Evolutionary conservation across 768 basidiomycete genomes (phyloP).

Genomic region (Trametes punicea): DNA sequence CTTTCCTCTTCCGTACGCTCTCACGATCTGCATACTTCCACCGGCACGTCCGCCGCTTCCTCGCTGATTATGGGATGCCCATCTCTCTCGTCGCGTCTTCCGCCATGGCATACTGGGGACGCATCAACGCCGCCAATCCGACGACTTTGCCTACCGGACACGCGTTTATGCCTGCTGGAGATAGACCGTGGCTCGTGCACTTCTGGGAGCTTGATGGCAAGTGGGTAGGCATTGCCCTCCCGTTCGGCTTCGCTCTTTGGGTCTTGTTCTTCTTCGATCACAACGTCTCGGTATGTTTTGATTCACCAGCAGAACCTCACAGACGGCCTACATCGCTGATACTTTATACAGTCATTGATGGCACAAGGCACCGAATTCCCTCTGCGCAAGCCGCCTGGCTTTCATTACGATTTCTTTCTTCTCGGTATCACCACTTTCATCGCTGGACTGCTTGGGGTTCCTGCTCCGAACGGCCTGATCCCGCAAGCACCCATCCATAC

Average conservation of each 20-base stretch:
- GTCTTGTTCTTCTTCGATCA: constrained; percentile 95
- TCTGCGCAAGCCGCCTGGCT: constrained; percentile 84
- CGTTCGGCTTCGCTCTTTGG: constrained; percentile 87
- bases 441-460: constrained; percentile 79
- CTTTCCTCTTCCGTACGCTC: constrained; percentile 69
- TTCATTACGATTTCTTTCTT: constrained; percentile 87
- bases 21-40: constrained; percentile 68
- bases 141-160: constrained; percentile 64
- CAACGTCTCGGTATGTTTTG: constrained; percentile 73
- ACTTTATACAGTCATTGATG: constrained; percentile 69
- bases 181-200: constrained; percentile 76
- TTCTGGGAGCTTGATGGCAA: constrained; percentile 89
- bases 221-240: constrained; percentile 87
- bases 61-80: constrained; percentile 90
- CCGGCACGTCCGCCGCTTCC: constrained; percentile 67
- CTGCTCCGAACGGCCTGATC: constrained; percentile 83
- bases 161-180: constrained; percentile 69
- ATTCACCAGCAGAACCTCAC: too few species aligned
- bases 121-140: constrained; percentile 57
- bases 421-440: constrained; percentile 89
- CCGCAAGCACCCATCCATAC: constrained; percentile 95
- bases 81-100: constrained; percentile 75
- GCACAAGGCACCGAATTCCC: constrained; percentile 90
- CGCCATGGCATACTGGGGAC: constrained; percentile 84
- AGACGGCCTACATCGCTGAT: too few species aligned